A percentile compares a stretch with the other conserved stretches of the same genome.
These are phyloP conservation scores for Carex sylvatica DNA, from an alignment of 202 grass and related monocot genomes.

Conservation along the genomic window DNA sequence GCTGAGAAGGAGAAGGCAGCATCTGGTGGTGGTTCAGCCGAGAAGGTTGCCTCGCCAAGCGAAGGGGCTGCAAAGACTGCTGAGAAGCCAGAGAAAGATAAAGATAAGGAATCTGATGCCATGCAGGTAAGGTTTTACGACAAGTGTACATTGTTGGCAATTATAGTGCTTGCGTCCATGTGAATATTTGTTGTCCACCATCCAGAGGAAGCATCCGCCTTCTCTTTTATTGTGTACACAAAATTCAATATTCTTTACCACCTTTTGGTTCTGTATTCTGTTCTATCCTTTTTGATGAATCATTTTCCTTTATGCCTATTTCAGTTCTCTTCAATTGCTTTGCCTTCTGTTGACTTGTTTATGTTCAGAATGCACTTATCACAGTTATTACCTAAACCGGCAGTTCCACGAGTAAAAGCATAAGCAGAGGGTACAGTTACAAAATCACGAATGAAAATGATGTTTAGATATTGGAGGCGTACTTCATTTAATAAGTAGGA, in stretches of 20 bases:
- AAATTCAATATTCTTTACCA: not conserved
- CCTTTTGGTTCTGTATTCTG: not conserved
- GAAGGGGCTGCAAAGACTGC: constrained; percentile 49
- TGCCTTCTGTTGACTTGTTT: not conserved
- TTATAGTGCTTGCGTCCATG: not conserved
- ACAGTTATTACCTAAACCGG: not conserved
- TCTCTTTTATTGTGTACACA: not conserved
- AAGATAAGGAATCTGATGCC: constrained; percentile 59
- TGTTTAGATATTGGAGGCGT: not conserved
- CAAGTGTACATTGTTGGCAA: not conserved
- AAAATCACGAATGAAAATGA: not conserved
- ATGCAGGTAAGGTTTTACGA: constrained; percentile 71
- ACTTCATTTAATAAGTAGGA: not conserved
- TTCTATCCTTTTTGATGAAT: not conserved
- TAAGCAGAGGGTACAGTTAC: not conserved
- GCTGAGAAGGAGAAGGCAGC: constrained; percentile 77
- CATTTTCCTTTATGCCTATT: not conserved
- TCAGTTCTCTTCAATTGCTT: not conserved
- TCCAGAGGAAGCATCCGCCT: not conserved
- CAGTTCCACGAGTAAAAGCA: not conserved
- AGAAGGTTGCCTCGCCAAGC: constrained; percentile 40
- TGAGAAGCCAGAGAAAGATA: constrained; percentile 42
- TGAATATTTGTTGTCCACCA: not conserved
- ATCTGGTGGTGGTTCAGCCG: constrained; percentile 39
- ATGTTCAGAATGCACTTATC: not conserved